Conservation (phyloP, 75 land plant genomes). For the Chamaecyparis obtusa region DNA sequence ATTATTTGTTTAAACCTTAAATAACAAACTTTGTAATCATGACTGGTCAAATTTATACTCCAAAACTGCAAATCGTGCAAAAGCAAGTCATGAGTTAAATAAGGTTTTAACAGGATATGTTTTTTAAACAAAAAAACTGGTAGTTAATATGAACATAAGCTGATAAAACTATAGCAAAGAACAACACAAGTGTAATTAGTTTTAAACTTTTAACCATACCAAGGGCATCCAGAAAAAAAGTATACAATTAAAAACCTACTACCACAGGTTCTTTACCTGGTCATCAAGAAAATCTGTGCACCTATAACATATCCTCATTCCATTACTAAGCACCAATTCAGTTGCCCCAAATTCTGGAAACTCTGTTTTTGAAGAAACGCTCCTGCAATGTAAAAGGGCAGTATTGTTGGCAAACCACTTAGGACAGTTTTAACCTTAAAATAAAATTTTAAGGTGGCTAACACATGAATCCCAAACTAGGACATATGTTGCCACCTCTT, state of each 20-base stretch:
- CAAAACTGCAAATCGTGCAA: neutral
- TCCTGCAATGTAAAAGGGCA: slow-evolving; percentile 32
- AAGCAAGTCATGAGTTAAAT: neutral
- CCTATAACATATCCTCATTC: slow-evolving; percentile 92
- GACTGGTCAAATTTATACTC: neutral
- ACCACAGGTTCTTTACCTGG: slow-evolving; percentile 43
- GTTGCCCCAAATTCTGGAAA: slow-evolving; percentile 71
- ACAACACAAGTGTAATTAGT: neutral
- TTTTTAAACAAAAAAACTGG: neutral
- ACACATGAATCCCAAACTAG: neutral
- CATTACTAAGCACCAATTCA: slow-evolving; percentile 84
- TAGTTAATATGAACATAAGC: neutral
- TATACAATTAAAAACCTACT: neutral
- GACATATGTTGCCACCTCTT: neutral
- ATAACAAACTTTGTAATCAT: neutral
- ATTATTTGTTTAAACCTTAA: neutral
- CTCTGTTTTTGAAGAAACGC: slow-evolving; percentile 44
- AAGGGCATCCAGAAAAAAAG: neutral
- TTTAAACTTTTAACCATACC: neutral
- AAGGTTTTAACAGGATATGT: neutral
- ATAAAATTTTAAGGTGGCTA: neutral
- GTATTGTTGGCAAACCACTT: neutral
- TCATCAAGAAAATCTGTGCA: slow-evolving; percentile 93
- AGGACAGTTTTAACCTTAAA: neutral
- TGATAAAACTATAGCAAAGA: neutral